Base-by-base conservation (phyloP, 768 basidiomycete genomes). In the Gyrodon lividus region DNA sequence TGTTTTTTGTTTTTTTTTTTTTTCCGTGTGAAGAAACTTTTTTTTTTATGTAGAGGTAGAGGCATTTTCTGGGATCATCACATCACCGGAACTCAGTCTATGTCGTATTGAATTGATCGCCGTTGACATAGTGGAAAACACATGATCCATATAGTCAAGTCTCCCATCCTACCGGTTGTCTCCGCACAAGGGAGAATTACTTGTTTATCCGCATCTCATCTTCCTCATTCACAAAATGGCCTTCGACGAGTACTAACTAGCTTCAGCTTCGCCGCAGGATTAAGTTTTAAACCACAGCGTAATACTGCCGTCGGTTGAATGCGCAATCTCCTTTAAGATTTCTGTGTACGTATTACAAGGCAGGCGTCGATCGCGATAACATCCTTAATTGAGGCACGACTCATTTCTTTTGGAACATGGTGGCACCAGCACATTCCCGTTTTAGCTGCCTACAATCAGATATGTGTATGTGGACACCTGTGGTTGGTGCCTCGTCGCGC, bases 321-420 rank as follows among this genome's bases (percentile, higher is more conserved):
- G 77, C 26, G 63, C 62, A 81, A 81, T 22, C 84, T 79, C 45
- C 79, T 79, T 41, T 78, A 75, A 17, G 76, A 75, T 7, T 77
- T 69, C 75, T 79, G 52, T 50, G 54, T 58, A 56, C 54, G 52
- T 58, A 48, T 62, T 52, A 45, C 53, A 46, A 17, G 23, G 23
- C 35, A 37, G 52, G 43, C 58, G 68, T 64, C 68, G 62, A 68
- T 68, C 67, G 64, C 62, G 64, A 64, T 59, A 64, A 42, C 42
- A 42, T 56, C 45, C 58, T 52, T 54, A 38, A 54, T 61, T 51
- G 63, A 70, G 66, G 63, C 52, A 63, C 65, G 17, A 51, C n/a
- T 7, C 23, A 12, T 26, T 28, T 48, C 49, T 42, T 52, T 50
- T 50, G 24, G 23, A 42, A 30, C 34, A 22, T 24, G 34, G 51